Evolutionary conservation across 176 grass and related monocot genomes (phyloP).

Genomic region (Eleusine indica): DNA sequence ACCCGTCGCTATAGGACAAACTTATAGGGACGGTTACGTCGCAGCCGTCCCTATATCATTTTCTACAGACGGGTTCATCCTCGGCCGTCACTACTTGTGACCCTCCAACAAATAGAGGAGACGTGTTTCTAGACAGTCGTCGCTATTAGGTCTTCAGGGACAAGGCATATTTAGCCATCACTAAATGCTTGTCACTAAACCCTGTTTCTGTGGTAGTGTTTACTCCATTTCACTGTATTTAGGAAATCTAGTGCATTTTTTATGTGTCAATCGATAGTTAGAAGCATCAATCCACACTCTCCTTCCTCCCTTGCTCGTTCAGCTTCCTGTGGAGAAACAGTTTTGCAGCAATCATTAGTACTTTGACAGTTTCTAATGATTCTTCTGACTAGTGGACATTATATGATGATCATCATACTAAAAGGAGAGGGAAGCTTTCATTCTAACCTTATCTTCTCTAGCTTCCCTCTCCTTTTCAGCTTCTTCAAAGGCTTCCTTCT

Average conservation of each 20-base stretch:
- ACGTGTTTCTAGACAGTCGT: too few relatives aligned
- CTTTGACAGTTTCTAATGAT: not conserved
- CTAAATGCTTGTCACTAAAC: too few relatives aligned
- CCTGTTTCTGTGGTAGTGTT: not conserved
- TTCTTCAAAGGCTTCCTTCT: conserved; percentile 97
- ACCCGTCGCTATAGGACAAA: too few relatives aligned
- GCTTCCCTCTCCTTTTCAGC: conserved; percentile 91
- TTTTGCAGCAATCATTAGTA: conserved; percentile 16
- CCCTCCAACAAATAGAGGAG: too few relatives aligned
- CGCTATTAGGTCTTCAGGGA: too few relatives aligned
- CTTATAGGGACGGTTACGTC: too few relatives aligned
- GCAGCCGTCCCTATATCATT: too few relatives aligned
- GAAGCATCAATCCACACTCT: conserved; percentile 34
- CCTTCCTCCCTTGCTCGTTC: conserved; percentile 81
- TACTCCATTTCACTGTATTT: conserved; percentile 1
- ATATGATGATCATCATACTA: conserved; percentile 2
- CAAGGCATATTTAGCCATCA: too few relatives aligned
- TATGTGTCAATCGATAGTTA: not conserved
- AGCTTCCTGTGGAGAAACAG: conserved; percentile 67
- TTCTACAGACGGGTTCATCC: too few relatives aligned
- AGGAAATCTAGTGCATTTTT: not conserved
- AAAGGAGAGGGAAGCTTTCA: not conserved
- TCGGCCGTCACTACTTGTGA: too few relatives aligned
- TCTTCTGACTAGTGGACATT: not conserved
- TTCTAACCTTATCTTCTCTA: conserved; percentile 85